Base-by-base conservation (phyloP, 139 green algal genomes). In the Trebouxia sp. region DNA sequence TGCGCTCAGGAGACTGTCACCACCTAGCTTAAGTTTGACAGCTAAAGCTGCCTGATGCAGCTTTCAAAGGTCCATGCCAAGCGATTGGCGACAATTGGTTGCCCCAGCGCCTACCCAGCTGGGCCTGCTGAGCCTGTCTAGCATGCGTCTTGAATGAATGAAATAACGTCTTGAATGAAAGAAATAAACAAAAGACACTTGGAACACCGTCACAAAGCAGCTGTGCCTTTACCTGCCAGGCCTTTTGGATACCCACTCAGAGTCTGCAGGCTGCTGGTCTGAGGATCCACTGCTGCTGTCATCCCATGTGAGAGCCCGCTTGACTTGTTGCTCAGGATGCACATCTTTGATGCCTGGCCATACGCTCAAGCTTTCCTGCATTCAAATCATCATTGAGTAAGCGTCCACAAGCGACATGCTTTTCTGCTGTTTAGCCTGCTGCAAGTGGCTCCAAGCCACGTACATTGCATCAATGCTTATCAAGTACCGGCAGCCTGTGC, bases 341-440 rank as follows among this genome's bases (percentile, higher is more conserved):
- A 98, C 83, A 51, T 94, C 94, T 55, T 81, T 88, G 32, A 95
- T 86, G 58, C 77, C 83, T 0, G 80, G 42, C 37, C 89, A 58
- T 37, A n/a, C 11, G 32, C 51, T 55, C 35, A 91, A 69, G 0
- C 24, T 24, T 3, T 62, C 78, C 77, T 89, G 78, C 58, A 79
- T 6, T 55, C 24, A 32, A 70, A 58, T 48, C 32, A 62, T 43
- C 41, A 48, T 22, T 58, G 22, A n/a, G n/a, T n/a, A n/a, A n/a
- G n/a, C n/a, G n/a, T n/a, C n/a, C n/a, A n/a, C n/a, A n/a, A n/a
- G n/a, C n/a, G n/a, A n/a, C n/a, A n/a, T 17, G 50, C 50, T 58
- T 17, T 22, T 28, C 50, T 58, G 22, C 20, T 17, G 50, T 58
- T 17, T 22, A 6, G 26, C 26, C 4, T 58, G 50, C 50, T 58